These are phyloP conservation scores for Vaccinium myrtillus DNA, from an alignment of 148 eudicot species.

Conservation along the genomic window DNA sequence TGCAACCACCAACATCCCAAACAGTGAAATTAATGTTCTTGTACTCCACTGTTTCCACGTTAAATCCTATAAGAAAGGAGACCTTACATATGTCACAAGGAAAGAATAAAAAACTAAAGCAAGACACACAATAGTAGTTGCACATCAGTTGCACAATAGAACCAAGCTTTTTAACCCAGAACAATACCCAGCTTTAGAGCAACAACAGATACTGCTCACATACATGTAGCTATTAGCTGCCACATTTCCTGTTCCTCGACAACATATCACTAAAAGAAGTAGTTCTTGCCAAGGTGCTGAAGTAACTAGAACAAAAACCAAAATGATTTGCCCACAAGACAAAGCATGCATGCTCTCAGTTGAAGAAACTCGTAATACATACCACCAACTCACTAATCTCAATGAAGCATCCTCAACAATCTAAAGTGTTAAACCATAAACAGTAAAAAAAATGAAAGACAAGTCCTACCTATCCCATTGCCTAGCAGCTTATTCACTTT, in stretches of 20 bases:
- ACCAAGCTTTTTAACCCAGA: too few relatives aligned
- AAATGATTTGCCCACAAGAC: neutral
- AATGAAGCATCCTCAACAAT: slow-evolving; percentile 9
- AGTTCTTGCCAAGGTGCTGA: slow-evolving; percentile 3
- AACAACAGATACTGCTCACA: too few relatives aligned
- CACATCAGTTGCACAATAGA: too few relatives aligned
- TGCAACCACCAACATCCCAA: slow-evolving; percentile 30
- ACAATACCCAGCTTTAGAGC: too few relatives aligned
- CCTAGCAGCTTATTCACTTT: slow-evolving; percentile 72
- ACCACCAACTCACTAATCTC: neutral
- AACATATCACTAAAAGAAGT: neutral
- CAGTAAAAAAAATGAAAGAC: neutral
- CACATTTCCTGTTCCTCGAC: neutral
- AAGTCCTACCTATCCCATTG: slow-evolving; percentile 65
- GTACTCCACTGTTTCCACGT: too few relatives aligned
- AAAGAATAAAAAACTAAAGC: too few relatives aligned
- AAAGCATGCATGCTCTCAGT: neutral
- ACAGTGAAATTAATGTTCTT: slow-evolving; percentile 11
- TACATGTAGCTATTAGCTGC: neutral
- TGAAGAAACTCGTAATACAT: neutral
- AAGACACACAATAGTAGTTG: too few relatives aligned
- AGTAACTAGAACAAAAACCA: neutral
- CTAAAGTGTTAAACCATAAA: slow-evolving; percentile 2
- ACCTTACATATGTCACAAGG: too few relatives aligned
- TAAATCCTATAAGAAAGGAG: too few relatives aligned